These are phyloP conservation scores for Pyrenophora teres DNA, from an alignment of 2,329 filamentous ascomycete species.

Conservation along the genomic window DNA sequence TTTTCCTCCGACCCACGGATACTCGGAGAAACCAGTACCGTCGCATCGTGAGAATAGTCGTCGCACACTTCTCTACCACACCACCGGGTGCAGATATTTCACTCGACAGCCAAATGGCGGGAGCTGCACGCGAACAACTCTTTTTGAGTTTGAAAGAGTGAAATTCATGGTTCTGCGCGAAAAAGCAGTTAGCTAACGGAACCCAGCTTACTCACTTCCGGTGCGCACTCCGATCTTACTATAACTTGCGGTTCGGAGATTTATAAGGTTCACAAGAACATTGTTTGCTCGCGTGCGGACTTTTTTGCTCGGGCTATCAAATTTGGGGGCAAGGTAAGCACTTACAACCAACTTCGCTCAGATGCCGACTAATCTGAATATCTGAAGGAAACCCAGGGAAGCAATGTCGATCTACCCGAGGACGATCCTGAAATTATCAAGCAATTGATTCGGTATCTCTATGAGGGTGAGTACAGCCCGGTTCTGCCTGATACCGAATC, in stretches of 20 bases:
- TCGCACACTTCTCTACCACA: no score
- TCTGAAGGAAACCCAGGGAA: not conserved
- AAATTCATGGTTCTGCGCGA: not conserved
- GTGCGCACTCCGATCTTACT: slow-evolving; percentile 7
- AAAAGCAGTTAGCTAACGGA: no score
- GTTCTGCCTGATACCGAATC: not conserved
- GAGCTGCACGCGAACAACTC: not conserved
- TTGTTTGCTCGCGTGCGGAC: slow-evolving; percentile 13
- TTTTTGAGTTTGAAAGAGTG: not conserved
- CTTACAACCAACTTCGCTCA: no score
- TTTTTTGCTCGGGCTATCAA: slow-evolving; percentile 16
- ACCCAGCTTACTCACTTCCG: no score
- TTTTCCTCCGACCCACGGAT: no score
- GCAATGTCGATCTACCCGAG: not conserved
- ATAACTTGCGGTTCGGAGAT: slow-evolving; percentile 14
- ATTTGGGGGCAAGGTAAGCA: slow-evolving; percentile 14
- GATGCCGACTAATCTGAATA: no score
- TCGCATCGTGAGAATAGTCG: no score
- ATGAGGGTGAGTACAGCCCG: not conserved
- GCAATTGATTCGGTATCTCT: not conserved
- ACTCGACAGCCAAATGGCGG: not conserved
- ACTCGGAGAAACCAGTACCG: no score
- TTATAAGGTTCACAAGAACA: slow-evolving; percentile 18
- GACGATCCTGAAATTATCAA: not conserved
- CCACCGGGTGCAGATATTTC: no score